Evolutionary conservation across 2,329 filamentous ascomycete species (phyloP), one percentile per base, ranked within the genome.

Genomic region (Ramichloridium luteum): DNA sequence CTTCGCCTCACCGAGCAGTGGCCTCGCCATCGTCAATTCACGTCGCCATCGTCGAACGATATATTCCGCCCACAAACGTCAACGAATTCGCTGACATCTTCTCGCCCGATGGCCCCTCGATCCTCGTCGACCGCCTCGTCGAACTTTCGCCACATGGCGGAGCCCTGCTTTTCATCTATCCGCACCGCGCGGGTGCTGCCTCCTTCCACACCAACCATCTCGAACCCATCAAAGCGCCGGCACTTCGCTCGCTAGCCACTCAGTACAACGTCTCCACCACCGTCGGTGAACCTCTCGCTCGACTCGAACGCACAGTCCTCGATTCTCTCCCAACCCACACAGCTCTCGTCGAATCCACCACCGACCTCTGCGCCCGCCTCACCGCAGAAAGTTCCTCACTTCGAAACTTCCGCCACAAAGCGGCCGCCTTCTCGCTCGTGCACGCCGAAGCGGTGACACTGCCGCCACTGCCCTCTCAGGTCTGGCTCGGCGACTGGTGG

Each of bases 401-500:
- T 33, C 45, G 47, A 16, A 45, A 47, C 14, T 50, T 55, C 22
- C 48, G 51, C 28, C 46, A 42, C 16, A 37, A 41, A 36, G 48
- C 56, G 44, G 44, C 49, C 35, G 23, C 45, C 49, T 33, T 59
- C 50, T 2, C 59, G 55, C 36, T 67, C 53, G 13, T 66, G 2
- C 63, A 73, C 40, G 59, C 70, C 37, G 61, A 70, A 23, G 59
- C 62, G 32, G 62, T 70, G 11, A 43, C 56, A 2, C 54, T 76
- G 3, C 62, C 67, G 31, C 60, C 70, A 16, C 54, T 76, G 3
- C 62, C 67, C 31, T 60, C 70, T 15, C 56, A 61, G 13, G 59
- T 66, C 2, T 78, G 74, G 74, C 62, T 65, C 6, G 51, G 54
- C 17, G 67, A 75, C 34, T 77, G 72, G 73, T 77, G 70, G 61